Percentiles rank a stretch among this genome's conserved stretches.
Evolutionary conservation across 257 asterid genomes (phyloP).

Genomic region (Solanum bulbocastanum): DNA sequence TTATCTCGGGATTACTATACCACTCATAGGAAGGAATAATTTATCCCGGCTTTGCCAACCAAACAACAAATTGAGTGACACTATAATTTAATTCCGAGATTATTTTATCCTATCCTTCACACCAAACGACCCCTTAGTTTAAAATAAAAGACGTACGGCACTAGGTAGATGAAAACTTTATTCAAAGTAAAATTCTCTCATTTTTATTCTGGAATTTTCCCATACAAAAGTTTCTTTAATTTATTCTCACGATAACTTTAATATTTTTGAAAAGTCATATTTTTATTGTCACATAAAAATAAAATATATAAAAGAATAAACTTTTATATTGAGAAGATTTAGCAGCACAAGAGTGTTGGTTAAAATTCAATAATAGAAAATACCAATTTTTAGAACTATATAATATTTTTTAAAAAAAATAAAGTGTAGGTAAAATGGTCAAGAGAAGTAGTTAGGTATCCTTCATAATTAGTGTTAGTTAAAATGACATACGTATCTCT

Average conservation of each 20-base stretch:
- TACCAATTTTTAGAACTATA: neutral
- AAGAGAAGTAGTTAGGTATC: neutral
- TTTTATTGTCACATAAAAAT: neutral
- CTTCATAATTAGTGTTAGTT: neutral
- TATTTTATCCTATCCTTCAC: no score
- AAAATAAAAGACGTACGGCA: neutral
- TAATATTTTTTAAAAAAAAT: neutral
- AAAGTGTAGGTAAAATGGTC: neutral
- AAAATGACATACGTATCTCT: neutral
- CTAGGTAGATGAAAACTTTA: neutral
- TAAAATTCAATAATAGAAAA: neutral
- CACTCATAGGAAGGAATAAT: no score
- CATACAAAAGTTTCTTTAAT: neutral
- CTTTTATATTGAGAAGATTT: neutral
- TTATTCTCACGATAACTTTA: neutral
- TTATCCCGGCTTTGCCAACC: no score
- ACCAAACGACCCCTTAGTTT: no score
- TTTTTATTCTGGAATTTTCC: neutral
- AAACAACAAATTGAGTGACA: no score
- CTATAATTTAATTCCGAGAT: no score
- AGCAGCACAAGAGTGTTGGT: neutral
- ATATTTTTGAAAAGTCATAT: neutral
- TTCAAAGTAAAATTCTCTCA: neutral
- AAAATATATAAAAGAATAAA: neutral
- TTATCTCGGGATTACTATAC: no score